Evolutionary conservation across 169 alveolate genomes (phyloP), one percentile per base, ranked within the genome.

Genomic region (Miamiensis avidus): DNA sequence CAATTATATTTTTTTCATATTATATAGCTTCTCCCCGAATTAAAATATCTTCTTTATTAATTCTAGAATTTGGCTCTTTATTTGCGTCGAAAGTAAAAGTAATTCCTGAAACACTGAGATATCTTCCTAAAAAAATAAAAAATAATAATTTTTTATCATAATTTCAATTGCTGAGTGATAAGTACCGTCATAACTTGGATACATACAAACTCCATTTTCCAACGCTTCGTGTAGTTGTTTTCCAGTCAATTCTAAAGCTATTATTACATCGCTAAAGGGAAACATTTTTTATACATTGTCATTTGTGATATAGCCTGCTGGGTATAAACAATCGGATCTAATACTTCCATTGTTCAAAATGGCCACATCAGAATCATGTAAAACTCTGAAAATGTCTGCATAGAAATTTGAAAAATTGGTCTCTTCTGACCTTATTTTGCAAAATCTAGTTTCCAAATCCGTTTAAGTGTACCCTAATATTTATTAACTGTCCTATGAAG

Each of bases 261-360:
- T 92, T 25, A 96, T 84, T 75, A 78, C 84, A 82, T 97, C 99
- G 11, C 93, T 89, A 88, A 95, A 88, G 4, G 99, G 98, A 65
- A 97, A 90, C 91, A 95, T 89, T 31, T 94, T 88, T 64, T 91
- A 88, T 76, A 96, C 72, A 82, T 90, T 95, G 34, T 93, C 88
- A 81, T 82, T 85, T 27, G 91, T 91, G 31, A 96, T 82, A 33
- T 84, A 89, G 33, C 99, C 99, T 78, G 90, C 85, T 31, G 83
- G 88, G 75, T 95, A 83, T 0, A 95, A 84, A 72, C 94, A 91
- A 84, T 97, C 98, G 16, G 97, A 94, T 69, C 99, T 91, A 28
- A 95, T 88, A 75, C 98, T 96, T 1, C 99, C 99, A 27, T 97
- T 90, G 78, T 97, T 97, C 49, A 95, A 82, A 74, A 97, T 82